Conservation (phyloP, 306 rosid species). For the Castanea crenata region DNA sequence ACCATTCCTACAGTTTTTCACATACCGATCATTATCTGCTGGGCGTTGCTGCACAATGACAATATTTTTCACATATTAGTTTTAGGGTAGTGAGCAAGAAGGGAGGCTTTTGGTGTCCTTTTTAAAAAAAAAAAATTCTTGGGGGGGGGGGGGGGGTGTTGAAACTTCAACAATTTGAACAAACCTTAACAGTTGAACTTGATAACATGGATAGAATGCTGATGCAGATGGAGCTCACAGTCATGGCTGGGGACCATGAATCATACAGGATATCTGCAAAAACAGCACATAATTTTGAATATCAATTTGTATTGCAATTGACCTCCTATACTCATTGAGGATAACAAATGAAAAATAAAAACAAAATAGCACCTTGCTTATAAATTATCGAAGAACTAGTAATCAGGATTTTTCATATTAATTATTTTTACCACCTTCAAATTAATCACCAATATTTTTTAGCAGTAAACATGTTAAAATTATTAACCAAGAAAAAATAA, state of each 20-base stretch:
- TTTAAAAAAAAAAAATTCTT: too few relatives aligned
- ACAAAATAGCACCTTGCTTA: neutral
- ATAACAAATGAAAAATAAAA: neutral
- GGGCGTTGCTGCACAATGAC: constrained; percentile 38
- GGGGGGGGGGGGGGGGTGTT: neutral
- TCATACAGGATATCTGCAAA: constrained; percentile 42
- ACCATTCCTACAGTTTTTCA: constrained; percentile 40
- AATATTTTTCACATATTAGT: neutral
- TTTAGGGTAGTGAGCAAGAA: neutral
- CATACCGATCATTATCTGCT: constrained; percentile 35
- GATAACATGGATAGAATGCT: constrained; percentile 46
- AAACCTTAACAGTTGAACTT: constrained; percentile 40
- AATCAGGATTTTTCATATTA: neutral
- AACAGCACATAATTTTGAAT: neutral
- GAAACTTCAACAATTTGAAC: neutral
- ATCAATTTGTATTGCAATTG: neutral
- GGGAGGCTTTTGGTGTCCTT: too few relatives aligned
- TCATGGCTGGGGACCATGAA: constrained; percentile 50
- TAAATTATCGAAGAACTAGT: neutral
- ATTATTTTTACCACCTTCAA: neutral
- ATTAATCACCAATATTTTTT: neutral
- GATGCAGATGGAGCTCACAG: constrained; percentile 39
- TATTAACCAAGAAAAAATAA: neutral
- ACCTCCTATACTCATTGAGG: neutral
- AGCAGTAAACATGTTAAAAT: neutral